These are phyloP conservation scores for Endothia cerciana DNA, from an alignment of 2,329 filamentous ascomycete genomes.

Conservation along the genomic window DNA sequence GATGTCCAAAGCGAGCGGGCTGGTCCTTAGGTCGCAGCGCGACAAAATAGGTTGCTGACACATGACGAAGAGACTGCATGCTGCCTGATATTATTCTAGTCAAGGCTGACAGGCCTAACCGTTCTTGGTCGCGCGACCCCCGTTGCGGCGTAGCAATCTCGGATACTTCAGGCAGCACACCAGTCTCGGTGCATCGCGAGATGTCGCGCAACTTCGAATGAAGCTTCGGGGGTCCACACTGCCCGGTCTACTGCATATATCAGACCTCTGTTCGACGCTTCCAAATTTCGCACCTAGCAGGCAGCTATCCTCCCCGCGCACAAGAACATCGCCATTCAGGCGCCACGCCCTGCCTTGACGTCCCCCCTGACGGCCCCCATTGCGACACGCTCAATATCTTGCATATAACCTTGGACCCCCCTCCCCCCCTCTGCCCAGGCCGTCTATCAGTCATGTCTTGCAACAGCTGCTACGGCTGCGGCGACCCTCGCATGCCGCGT, in stretches of 20 bases:
- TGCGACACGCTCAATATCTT: neutral
- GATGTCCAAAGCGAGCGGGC: neutral
- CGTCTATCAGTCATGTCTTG: neutral
- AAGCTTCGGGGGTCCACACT: neutral
- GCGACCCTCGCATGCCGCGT: conserved; percentile 4
- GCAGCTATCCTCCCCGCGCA: neutral
- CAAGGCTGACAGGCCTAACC: neutral
- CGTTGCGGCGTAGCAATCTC: neutral
- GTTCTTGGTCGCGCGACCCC: neutral
- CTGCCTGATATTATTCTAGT: neutral
- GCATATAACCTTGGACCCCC: neutral
- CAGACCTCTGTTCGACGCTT: neutral
- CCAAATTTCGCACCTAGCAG: neutral
- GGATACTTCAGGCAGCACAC: conserved; percentile 5
- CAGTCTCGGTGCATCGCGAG: neutral
- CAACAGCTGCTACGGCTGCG: neutral
- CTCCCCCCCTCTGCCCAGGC: neutral
- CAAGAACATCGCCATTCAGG: no score
- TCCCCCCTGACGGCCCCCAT: neutral
- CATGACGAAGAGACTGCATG: neutral
- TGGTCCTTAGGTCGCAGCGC: neutral
- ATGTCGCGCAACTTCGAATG: neutral
- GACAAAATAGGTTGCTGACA: neutral
- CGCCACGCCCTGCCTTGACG: neutral
- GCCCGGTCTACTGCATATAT: neutral